Percentiles rank a stretch among this genome's conserved stretches.
phyloP scores from a whole-genome alignment of 1,284 basidiomycete genomes.

The Melampsora abietis-canadensis region DNA sequence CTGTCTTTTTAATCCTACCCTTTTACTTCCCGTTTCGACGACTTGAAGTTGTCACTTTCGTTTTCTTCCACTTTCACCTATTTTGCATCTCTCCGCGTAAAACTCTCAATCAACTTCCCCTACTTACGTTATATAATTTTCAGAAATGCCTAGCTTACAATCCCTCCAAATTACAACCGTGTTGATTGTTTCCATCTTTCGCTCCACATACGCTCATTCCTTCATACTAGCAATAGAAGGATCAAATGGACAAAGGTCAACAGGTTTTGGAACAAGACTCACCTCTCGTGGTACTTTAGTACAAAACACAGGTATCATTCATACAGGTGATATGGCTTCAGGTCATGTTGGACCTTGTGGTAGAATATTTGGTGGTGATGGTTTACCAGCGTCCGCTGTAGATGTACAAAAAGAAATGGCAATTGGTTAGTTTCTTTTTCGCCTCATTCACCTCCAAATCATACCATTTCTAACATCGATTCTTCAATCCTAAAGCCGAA shows the following conservation, averaged over 20 bases:
- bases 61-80: background rate
- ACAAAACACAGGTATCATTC: conserved; percentile 41
- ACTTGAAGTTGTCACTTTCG: background rate
- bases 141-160: background rate
- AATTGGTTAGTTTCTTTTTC: conserved; percentile 3
- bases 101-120: background rate
- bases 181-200: background rate
- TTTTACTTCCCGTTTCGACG: background rate
- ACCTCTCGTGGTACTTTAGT: conserved; percentile 32
- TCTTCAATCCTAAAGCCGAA: conserved; percentile 13
- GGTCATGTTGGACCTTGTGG: conserved; percentile 27
- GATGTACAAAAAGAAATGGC: conserved; percentile 37
- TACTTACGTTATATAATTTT: background rate
- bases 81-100: background rate
- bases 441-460: background rate
- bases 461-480: background rate
- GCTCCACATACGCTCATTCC: conserved; percentile 9
- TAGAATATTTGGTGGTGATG: conserved; percentile 40
- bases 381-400: conserved; percentile 22
- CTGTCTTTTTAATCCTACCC: background rate
- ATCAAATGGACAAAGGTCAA: conserved; percentile 18
- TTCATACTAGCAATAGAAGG: conserved; percentile 40
- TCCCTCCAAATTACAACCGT: background rate
- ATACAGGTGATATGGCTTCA: conserved; percentile 13
- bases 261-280: conserved; percentile 30